Base-by-base conservation (phyloP, 352 stramenopile genomes). In the Paralagenidium karlingii region DNA sequence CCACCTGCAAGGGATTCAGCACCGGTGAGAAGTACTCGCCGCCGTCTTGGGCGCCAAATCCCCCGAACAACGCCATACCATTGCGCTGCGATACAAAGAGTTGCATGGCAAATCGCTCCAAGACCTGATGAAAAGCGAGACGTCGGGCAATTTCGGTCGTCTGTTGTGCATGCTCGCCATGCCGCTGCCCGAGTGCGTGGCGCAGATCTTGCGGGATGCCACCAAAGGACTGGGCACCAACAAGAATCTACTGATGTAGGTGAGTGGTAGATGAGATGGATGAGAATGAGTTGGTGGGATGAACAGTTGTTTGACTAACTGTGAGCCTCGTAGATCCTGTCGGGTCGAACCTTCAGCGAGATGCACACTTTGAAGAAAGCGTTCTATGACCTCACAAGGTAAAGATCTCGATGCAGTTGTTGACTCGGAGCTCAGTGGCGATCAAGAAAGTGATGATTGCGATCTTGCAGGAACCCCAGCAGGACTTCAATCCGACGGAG, bases 381-480 rank as follows among this genome's bases (percentile, higher is more conserved):
- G n/a, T 89, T 78, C 56, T 86, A 73, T 33, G 60, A 67, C 25
- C 39, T 82, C 27, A 69, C 70, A 50, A 34, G 58, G 60, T n/a
- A 70, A 82, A 34, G 75, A 89, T 25, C 36, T 89, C 15, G 66
- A 55, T 5, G 71, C 82, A 22, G 73, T 55, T 8, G 36, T 85
- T 16, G 78, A 57, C 53, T 62, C 64, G 19, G 69, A 86, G 43
- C 57, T 89, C 27, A 79, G 68, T 29, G 75, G 75, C 28, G 75
- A 89, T 86, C 32, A 60, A 68, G 16, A 82, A 83, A 41, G 63
- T 85, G 28, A 53, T 86, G 25, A 82, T 86, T 61, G 68, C 69
- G n/a, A 40, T 78, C 21, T 51, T 89, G 20, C 30, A 36, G 30
- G 30, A 22, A 36, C 49, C 51, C 3, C 52, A 69, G 37, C 30